Conservation (phyloP, 2,329 filamentous ascomycete genomes). For the Arthroderma sp. region DNA sequence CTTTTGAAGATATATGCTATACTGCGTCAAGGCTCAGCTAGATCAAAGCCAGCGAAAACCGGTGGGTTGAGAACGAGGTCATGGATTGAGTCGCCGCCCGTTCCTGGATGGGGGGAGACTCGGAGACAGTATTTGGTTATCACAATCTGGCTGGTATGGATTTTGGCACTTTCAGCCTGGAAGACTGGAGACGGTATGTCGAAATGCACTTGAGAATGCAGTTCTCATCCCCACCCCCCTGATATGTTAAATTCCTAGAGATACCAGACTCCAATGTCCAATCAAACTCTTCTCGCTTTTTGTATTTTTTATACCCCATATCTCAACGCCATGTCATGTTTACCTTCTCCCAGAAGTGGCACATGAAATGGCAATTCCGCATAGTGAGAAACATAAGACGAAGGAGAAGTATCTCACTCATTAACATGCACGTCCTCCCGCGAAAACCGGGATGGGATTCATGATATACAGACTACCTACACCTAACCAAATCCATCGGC, state of each 20-base stretch:
- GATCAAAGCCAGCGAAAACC: neutral
- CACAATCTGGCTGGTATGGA: constrained; percentile 28
- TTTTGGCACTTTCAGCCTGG: constrained; percentile 37
- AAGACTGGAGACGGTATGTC: constrained; percentile 42
- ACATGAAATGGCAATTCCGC: too few species aligned
- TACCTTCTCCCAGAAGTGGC: too few species aligned
- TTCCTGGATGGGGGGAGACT: constrained; percentile 34
- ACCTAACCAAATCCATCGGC: constrained; percentile 49
- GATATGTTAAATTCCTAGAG: too few species aligned
- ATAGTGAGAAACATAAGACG: too few species aligned
- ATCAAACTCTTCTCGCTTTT: too few species aligned
- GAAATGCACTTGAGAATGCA: too few species aligned
- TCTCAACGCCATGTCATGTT: too few species aligned
- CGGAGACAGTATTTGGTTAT: constrained; percentile 38
- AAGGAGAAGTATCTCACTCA: too few species aligned
- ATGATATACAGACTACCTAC: constrained; percentile 44
- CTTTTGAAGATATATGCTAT: constrained; percentile 21
- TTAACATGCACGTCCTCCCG: too few species aligned
- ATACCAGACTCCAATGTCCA: too few species aligned
- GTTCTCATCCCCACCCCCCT: too few species aligned
- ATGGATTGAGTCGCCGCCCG: constrained; percentile 35
- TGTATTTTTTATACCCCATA: too few species aligned
- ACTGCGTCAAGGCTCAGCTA: constrained; percentile 6
- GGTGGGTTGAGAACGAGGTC: constrained; percentile 12
- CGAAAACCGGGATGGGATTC: neutral